phyloP scores from a whole-genome alignment of 345 rosid species.

The Gossypium herbaceum region DNA sequence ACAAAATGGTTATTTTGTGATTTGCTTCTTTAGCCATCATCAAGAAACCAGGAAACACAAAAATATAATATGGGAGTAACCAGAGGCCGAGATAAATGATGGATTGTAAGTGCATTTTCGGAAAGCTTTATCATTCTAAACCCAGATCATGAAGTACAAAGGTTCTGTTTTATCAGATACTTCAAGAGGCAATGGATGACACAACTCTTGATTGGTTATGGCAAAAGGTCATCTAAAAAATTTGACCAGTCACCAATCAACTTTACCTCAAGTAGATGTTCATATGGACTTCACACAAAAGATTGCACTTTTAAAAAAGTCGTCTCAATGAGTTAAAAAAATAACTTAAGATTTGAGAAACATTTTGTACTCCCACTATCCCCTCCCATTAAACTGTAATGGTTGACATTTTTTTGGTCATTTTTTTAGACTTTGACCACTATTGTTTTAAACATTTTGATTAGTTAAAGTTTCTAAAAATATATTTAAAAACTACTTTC shows the following conservation, averaged over 20 bases:
- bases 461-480: no score
- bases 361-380: no score
- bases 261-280: neutral
- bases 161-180: neutral
- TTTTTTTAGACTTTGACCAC: no score
- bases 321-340: no score
- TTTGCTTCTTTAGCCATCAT: neutral
- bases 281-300: neutral
- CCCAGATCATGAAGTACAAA: neutral
- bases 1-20: neutral
- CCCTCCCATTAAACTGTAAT: no score
- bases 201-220: neutral
- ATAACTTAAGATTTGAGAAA: no score
- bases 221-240: neutral
- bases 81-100: neutral
- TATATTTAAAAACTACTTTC: no score
- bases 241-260: neutral
- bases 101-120: neutral
- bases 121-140: neutral
- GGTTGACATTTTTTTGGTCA: no score
- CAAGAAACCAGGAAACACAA: neutral
- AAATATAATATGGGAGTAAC: neutral
- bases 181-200: neutral
- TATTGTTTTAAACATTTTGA: no score
- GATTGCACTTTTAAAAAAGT: neutral